Percentiles rank a stretch among this genome's conserved stretches.
These are phyloP conservation scores for Chytriomyces confervae DNA, from an alignment of 192 early-diverging fungal species.

Conservation along the genomic window DNA sequence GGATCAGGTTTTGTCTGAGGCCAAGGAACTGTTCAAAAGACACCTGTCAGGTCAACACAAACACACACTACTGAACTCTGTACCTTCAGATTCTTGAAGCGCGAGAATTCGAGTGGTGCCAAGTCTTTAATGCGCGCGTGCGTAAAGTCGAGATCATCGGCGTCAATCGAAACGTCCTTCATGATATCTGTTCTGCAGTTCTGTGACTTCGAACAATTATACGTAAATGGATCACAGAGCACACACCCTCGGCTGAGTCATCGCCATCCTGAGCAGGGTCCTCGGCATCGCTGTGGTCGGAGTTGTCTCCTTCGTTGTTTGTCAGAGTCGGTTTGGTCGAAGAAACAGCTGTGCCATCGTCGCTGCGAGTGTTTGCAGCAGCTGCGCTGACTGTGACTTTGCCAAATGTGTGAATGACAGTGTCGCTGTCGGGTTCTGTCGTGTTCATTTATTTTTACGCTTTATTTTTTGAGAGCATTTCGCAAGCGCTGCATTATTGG, in stretches of 20 bases:
- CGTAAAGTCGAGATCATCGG: constrained; percentile 71
- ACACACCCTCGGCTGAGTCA: neutral
- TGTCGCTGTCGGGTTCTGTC: neutral
- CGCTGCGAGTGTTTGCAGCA: neutral
- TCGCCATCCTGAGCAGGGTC: neutral
- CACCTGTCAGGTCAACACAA: constrained; percentile 13
- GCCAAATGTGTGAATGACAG: constrained; percentile 17
- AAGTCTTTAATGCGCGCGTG: constrained; percentile 69
- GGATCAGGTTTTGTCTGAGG: constrained; percentile 84
- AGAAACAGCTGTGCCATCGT: neutral
- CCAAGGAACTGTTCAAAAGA: constrained; percentile 70
- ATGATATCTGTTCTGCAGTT: neutral
- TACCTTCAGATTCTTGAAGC: constrained; percentile 75
- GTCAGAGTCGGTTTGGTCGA: neutral
- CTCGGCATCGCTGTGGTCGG: neutral
- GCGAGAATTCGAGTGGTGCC: constrained; percentile 56
- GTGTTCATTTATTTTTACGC: neutral
- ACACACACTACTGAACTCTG: neutral
- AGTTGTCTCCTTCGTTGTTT: constrained; percentile 3
- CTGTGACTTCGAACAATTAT: neutral
- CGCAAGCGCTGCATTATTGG: too few species aligned
- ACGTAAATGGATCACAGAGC: neutral
- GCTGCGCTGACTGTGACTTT: constrained; percentile 12
- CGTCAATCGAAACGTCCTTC: constrained; percentile 9
- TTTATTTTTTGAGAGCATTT: too few species aligned